Base-by-base conservation (phyloP, 805 yeast species). In the Saccharomycodes ludwigii region DNA sequence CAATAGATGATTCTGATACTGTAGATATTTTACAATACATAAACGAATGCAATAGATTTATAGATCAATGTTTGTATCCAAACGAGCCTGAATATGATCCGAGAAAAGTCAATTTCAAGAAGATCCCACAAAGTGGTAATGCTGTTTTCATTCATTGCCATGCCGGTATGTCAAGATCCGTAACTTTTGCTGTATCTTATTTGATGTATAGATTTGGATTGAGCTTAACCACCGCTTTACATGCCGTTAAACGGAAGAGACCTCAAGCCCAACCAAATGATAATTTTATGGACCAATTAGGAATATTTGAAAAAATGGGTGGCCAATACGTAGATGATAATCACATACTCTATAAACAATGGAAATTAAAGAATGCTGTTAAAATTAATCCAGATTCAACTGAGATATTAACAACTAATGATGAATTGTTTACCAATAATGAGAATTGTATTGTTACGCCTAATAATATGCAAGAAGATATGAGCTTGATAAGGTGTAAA, bases 121-220 rank as follows among this genome's bases (percentile, higher is more conserved):
- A 46, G 16, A 52, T 44, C 25, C 61, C 50, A 16, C 71, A 70
- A 32, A 46, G 52, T 31, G 65, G 68, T 4, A 28, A 30, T 11
- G 59, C 63, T n/a, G 58, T 68, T 1, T 60, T 73, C 37, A 70
- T 79, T 8, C 83, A 79, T 48, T 82, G 94, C 53, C 82, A 88
- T 37, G 96, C 94, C 18, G 98, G 98, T 1, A 82, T 83, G 18
- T 84, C 95, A 1, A 65, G 98, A 40, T 81, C 95, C 4, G 88
- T 81, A 0, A 76, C 96, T 0, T 76, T 85, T 11, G 75, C 77
- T 22, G 73, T 82, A 30, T 94, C 96, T 0, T 94, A 83, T 52
- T 71, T 86, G 26, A 88, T 91, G 95, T 69, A 74, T 48, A 60
- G 85, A 31, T 64, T 78, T 51, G 65, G 71, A 1, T 62, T 84